These are phyloP conservation scores for Pseudopediastrum boryanum DNA, from an alignment of 139 green algal species.

Conservation along the genomic window DNA sequence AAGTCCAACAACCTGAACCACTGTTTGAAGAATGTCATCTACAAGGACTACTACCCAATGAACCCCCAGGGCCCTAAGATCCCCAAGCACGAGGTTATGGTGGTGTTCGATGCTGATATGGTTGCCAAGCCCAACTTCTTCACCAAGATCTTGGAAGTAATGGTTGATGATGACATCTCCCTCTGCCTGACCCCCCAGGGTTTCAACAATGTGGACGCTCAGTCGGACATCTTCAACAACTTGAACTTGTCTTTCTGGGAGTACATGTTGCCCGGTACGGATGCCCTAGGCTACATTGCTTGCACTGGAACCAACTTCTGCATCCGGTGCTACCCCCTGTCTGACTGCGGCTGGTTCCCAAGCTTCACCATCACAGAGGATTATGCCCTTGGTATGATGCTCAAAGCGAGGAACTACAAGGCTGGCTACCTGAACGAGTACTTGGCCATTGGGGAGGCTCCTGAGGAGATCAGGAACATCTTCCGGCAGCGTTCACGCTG, in stretches of 20 bases:
- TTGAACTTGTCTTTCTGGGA: constrained; percentile 79
- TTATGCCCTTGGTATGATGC: constrained; percentile 58
- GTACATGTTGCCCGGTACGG: constrained; percentile 48
- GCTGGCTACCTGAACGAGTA: constrained; percentile 47
- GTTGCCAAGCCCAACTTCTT: constrained; percentile 82
- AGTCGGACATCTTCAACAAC: constrained; percentile 88
- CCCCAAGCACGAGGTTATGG: constrained; percentile 54
- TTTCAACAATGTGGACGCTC: constrained; percentile 86
- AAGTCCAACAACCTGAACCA: constrained; percentile 85
- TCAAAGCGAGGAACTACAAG: constrained; percentile 49
- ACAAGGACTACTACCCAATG: constrained; percentile 42
- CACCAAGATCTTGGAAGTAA: constrained; percentile 63
- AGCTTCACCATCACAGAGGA: constrained; percentile 48
- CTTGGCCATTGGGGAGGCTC: constrained; percentile 71
- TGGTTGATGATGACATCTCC: constrained; percentile 44
- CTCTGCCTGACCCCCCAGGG: constrained; percentile 62
- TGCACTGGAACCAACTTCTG: constrained; percentile 78
- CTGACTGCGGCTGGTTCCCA: constrained; percentile 72
- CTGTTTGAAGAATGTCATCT: constrained; percentile 39
- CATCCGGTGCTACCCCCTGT: constrained; percentile 61
- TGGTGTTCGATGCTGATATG: constrained; percentile 85
- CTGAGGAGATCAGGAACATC: constrained; percentile 83
- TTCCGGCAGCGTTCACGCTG: constrained; percentile 87
- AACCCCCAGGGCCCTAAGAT: constrained; percentile 41
- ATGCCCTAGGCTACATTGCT: constrained; percentile 36